A percentile compares a stretch with the other conserved stretches of the same genome.
phyloP scores from a whole-genome alignment of 169 alveolate genomes.

The Plasmodium malariae region DNA sequence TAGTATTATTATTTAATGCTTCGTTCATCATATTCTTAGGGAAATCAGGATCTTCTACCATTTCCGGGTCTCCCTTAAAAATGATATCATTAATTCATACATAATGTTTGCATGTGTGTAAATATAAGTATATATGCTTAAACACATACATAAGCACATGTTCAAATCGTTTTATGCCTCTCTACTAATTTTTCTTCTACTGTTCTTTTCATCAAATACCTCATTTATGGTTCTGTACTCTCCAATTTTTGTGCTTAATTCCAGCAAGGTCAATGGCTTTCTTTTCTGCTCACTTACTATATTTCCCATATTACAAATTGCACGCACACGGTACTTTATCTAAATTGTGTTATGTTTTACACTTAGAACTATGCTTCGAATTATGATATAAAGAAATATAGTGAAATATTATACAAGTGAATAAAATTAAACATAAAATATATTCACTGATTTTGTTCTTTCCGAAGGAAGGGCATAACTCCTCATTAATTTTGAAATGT shows the following conservation, averaged over 20 bases:
- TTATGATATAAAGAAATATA: neutral
- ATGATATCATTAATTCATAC: conserved; percentile 38
- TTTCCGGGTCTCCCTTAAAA: conserved; percentile 83
- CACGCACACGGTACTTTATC: neutral
- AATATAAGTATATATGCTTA: neutral
- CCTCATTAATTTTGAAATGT: neutral
- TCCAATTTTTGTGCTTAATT: conserved; percentile 66
- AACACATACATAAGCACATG: neutral
- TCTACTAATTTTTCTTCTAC: neutral
- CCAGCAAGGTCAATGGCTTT: conserved; percentile 44
- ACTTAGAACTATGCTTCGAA: too few species aligned
- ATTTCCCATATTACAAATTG: conserved; percentile 53
- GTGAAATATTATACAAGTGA: neutral
- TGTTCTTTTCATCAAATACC: conserved; percentile 12
- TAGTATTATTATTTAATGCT: conserved; percentile 74
- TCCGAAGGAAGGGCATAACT: conserved; percentile 1
- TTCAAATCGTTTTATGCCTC: neutral
- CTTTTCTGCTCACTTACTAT: conserved; percentile 47
- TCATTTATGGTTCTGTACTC: conserved; percentile 67
- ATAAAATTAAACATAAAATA: neutral
- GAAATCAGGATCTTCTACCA: conserved; percentile 83
- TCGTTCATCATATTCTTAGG: conserved; percentile 80
- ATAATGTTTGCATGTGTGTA: neutral
- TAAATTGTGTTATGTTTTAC: neutral
- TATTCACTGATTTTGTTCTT: neutral